Evolutionary conservation across 179 eudicot species (phyloP).

Genomic region (Nepenthes alata): DNA sequence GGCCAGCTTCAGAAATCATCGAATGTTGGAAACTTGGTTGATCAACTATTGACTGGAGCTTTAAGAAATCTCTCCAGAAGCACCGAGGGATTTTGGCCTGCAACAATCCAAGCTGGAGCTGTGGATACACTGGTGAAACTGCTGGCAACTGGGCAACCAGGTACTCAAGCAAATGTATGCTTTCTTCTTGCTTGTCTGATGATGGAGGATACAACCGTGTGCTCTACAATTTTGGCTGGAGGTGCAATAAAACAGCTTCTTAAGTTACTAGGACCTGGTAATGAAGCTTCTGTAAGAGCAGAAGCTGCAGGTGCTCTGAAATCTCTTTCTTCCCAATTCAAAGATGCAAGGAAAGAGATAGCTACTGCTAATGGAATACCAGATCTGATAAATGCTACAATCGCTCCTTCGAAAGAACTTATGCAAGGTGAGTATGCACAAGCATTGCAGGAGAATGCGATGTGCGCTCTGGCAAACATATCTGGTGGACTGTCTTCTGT

Average conservation of each 20-base stretch:
- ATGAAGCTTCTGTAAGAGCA: constrained; percentile 87
- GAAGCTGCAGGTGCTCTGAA: constrained; percentile 92
- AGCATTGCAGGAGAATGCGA: constrained; percentile 95
- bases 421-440: constrained; percentile 98
- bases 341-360: constrained; percentile 78
- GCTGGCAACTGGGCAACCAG: constrained; percentile 56
- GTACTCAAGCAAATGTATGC: constrained; percentile 85
- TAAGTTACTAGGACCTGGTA: constrained; percentile 76
- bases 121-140: constrained; percentile 73
- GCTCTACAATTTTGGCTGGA: constrained; percentile 53
- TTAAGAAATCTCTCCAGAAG: constrained; percentile 73
- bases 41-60: constrained; percentile 80
- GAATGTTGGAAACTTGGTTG: constrained; percentile 63
- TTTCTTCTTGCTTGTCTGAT: constrained; percentile 82
- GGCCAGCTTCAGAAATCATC: constrained; percentile 64
- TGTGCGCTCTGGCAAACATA: constrained; percentile 97
- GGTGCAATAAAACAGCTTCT: constrained; percentile 81
- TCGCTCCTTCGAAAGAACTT: constrained; percentile 97
- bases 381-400: constrained; percentile 83
- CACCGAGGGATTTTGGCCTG: constrained; percentile 84
- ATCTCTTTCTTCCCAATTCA: constrained; percentile 90
- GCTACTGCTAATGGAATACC: constrained; percentile 80
- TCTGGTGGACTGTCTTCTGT: constrained; percentile 97
- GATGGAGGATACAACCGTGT: constrained; percentile 86
- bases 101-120: constrained; percentile 77